Evolutionary conservation across 495 filamentous ascomycete species (phyloP), one percentile per base, ranked within the genome.

Genomic region (Elaphomyces granulatus): DNA sequence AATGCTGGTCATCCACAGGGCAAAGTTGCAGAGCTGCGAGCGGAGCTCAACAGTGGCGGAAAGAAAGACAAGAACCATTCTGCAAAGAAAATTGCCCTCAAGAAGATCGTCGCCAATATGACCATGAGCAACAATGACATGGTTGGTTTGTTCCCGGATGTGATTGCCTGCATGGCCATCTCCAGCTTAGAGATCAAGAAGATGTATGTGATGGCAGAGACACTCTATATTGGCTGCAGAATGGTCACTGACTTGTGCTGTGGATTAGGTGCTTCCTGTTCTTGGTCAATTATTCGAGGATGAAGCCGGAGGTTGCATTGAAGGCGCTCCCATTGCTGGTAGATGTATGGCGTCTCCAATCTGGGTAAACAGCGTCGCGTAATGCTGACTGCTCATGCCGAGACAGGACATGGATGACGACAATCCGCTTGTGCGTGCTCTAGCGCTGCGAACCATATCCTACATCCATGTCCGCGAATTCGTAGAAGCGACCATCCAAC

Each of bases 71-170:
- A 96, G 72, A 94, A 94, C 67, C 79, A 83, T 58, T 79, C 84
- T 32, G 77, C 81, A 47, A 99, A 96, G 71, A 96, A 96, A 74
- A 94, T 94, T 54, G 88, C 90, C 20, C 70, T 99, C 37, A 99
- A 99, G 77, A 95, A 95, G 71, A 96, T 99, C 48, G 90, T 99
- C 52, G 90, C 90, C 48, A 99, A 96, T 55, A 96, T 99, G 90
- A 96, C 90, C 40, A 96, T 96, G 90, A 94, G 86, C 73, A 99
- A 96, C 60, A 99, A 99, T 51, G 90, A 99, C 60, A 99, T 99
- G 90, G 81, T 95, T 38, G 85, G 82, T 16, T 64, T 99, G 43
- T 99, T 99, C 48, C 87, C 92, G 17, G 90, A 99, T 58, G 78
- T 99, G 28, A 79, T 96, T 49, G 77, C 66, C 37, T 94, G 87